Conservation (phyloP, 805 yeast genomes). For the Kodamaea restingae region DNA sequence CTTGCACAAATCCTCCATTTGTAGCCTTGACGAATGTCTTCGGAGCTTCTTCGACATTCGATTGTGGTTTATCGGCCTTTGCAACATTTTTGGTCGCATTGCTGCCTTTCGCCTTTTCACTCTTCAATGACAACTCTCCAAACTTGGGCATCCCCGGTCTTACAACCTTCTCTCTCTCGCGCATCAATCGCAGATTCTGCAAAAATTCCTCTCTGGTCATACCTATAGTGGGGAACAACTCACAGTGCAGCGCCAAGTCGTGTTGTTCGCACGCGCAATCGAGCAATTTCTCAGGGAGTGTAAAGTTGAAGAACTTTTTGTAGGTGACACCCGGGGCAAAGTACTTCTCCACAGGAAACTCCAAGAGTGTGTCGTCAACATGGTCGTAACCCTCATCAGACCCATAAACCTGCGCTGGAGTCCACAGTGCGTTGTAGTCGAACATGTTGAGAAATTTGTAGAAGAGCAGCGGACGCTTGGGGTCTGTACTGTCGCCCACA, state of each 20-base stretch:
- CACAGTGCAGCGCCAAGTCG: slow-evolving; percentile 21
- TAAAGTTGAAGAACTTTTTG: slow-evolving; percentile 27
- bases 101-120: neutral
- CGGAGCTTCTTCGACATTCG: no score
- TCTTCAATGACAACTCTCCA: no score
- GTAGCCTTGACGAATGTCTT: no score
- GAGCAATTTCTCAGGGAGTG: slow-evolving; percentile 23
- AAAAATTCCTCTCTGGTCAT: slow-evolving; percentile 23
- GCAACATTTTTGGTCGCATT: neutral
- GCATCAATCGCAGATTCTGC: slow-evolving; percentile 11
- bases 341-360: slow-evolving; percentile 15
- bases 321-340: slow-evolving; percentile 21
- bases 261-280: slow-evolving; percentile 28
- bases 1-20: neutral
- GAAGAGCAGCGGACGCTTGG: slow-evolving; percentile 20
- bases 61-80: neutral
- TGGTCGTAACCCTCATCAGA: slow-evolving; percentile 18
- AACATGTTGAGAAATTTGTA: slow-evolving; percentile 30
- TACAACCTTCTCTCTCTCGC: slow-evolving; percentile 3
- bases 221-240: slow-evolving; percentile 23
- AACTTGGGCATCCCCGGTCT: no score
- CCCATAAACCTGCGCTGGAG: slow-evolving; percentile 18
- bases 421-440: slow-evolving; percentile 29
- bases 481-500: slow-evolving; percentile 16
- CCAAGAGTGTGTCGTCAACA: slow-evolving; percentile 17